These are phyloP conservation scores for Pleomassaria siparia DNA, from an alignment of 2,329 filamentous ascomycete species.

Conservation along the genomic window DNA sequence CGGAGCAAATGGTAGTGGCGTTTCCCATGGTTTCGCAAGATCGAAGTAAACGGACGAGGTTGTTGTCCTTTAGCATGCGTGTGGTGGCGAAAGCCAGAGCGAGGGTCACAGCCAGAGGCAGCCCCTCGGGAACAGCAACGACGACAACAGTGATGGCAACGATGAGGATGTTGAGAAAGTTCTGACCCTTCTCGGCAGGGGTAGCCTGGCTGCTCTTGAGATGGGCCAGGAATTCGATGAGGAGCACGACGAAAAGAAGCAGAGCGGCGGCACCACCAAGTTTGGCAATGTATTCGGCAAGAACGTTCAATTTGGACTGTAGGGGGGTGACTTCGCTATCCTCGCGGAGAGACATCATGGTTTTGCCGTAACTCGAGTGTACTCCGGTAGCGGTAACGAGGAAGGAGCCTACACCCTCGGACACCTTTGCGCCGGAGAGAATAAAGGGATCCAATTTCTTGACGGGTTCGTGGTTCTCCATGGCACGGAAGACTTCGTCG, in stretches of 20 bases:
- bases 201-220: constrained; percentile 58
- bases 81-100: constrained; percentile 69
- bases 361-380: constrained; percentile 75
- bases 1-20: constrained; percentile 75
- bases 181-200: constrained; percentile 74
- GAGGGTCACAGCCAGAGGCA: constrained; percentile 68
- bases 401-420: constrained; percentile 74
- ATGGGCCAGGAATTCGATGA: constrained; percentile 79
- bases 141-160: constrained; percentile 68
- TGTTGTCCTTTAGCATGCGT: constrained; percentile 69
- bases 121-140: constrained; percentile 68
- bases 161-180: constrained; percentile 65
- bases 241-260: constrained; percentile 77
- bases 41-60: constrained; percentile 66
- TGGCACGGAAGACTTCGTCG: constrained; percentile 66
- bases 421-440: constrained; percentile 80
- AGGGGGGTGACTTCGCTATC: constrained; percentile 77
- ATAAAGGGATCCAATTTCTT: constrained; percentile 80
- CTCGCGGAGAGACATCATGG: constrained; percentile 75
- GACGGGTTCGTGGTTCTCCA: constrained; percentile 62
- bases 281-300: constrained; percentile 81
- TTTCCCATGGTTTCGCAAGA: constrained; percentile 74
- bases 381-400: constrained; percentile 73
- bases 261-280: constrained; percentile 75
- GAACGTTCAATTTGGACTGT: constrained; percentile 73